Evolutionary conservation across 1,284 basidiomycete genomes (phyloP).

Genomic region (Cystobasidium sp.): DNA sequence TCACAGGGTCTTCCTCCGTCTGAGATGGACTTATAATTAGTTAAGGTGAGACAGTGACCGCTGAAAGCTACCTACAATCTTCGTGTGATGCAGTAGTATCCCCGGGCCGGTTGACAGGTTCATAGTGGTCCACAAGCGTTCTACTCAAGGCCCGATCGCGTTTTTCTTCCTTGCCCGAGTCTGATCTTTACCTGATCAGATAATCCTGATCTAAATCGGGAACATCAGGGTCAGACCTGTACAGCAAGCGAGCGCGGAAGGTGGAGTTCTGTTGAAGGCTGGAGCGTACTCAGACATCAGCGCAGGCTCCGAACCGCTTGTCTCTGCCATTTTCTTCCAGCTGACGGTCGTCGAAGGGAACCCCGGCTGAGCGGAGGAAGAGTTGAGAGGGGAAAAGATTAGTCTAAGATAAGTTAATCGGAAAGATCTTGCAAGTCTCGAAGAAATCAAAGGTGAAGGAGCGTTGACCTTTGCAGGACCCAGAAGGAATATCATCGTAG

Average conservation of each 20-base stretch:
- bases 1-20: too few species aligned
- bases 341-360: background rate
- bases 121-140: too few species aligned
- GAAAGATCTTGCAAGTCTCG: too few species aligned
- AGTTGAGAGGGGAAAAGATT: background rate
- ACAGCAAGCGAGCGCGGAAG: background rate
- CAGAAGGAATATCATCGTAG: too few species aligned
- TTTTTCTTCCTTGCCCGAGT: background rate
- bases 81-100: too few species aligned
- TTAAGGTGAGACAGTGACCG: too few species aligned
- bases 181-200: slow-evolving; percentile 19
- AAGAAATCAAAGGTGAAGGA: background rate
- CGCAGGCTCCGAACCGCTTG: background rate
- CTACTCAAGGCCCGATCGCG: background rate
- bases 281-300: too few species aligned
- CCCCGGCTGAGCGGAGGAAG: slow-evolving; percentile 3
- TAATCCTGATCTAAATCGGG: slow-evolving; percentile 8
- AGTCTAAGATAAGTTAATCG: background rate
- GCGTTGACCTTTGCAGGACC: background rate
- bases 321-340: background rate
- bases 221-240: background rate
- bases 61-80: too few species aligned
- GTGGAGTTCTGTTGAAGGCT: too few species aligned
- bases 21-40: too few species aligned
- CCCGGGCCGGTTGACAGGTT: too few species aligned